Percentiles rank a stretch among this genome's conserved stretches.
Evolutionary conservation across 768 basidiomycete species (phyloP).

Genomic region (Chalciporus sphaerocephalus): DNA sequence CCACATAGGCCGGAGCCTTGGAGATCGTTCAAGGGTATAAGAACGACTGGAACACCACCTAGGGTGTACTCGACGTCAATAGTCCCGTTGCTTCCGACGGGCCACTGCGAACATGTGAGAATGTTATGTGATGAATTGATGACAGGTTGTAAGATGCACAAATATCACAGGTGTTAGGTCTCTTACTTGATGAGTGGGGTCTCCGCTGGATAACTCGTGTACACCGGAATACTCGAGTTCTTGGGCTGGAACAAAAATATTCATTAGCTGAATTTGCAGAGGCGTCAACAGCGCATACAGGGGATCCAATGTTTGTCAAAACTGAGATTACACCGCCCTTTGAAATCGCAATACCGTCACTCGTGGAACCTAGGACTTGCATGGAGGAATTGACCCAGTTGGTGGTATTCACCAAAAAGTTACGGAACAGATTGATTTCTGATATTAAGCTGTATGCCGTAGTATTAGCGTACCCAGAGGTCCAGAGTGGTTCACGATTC

Average conservation of each 20-base stretch:
- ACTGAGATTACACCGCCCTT: constrained; percentile 61
- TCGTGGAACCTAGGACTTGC: constrained; percentile 47
- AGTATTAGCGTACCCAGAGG: constrained; percentile 58
- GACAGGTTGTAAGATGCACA: neutral
- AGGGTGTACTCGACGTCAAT: constrained; percentile 58
- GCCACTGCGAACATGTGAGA: constrained; percentile 62
- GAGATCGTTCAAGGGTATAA: constrained; percentile 41
- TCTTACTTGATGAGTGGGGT: constrained; percentile 56
- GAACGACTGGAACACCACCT: constrained; percentile 58
- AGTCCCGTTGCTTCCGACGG: constrained; percentile 61
- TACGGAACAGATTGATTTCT: constrained; percentile 64
- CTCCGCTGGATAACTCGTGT: constrained; percentile 47
- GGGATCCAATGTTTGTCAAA: constrained; percentile 70
- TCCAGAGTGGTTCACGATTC: constrained; percentile 77
- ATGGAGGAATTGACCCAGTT: constrained; percentile 51
- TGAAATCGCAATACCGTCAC: constrained; percentile 55
- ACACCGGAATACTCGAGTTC: constrained; percentile 54
- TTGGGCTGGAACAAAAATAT: constrained; percentile 40
- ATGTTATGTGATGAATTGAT: constrained; percentile 36
- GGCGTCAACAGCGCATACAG: constrained; percentile 36
- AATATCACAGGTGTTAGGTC: constrained; percentile 2
- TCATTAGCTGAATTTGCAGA: neutral
- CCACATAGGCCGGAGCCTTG: constrained; percentile 38
- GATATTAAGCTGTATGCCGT: constrained; percentile 54
- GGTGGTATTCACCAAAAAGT: constrained; percentile 51